A percentile compares a stretch with the other conserved stretches of the same genome.
Evolutionary conservation across 1,139 yeast genomes (phyloP).

Genomic region (Candida pseudoviswanathii): DNA sequence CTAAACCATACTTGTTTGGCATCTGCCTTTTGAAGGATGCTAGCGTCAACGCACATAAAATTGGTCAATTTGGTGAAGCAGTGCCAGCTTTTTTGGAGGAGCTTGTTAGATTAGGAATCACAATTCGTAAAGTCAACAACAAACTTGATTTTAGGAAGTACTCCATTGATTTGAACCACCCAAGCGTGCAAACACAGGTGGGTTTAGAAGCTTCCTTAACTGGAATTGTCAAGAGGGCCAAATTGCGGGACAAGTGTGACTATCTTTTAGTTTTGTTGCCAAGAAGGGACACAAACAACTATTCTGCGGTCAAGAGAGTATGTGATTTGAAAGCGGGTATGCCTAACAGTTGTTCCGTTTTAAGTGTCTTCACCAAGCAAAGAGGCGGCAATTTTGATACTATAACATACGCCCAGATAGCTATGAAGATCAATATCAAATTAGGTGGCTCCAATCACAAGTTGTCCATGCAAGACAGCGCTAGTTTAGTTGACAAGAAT

Average conservation of each 20-base stretch:
- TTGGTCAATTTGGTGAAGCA: slow-evolving; percentile 12
- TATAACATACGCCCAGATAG: slow-evolving; percentile 16
- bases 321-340: slow-evolving; percentile 17
- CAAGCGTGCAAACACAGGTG: slow-evolving; percentile 5
- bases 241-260: slow-evolving; percentile 13
- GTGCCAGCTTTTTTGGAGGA: slow-evolving; percentile 12
- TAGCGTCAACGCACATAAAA: slow-evolving; percentile 3
- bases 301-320: slow-evolving; percentile 16
- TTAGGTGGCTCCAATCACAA: slow-evolving; percentile 18
- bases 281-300: slow-evolving; percentile 13
- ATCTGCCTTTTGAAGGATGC: slow-evolving; percentile 12
- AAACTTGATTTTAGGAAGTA: slow-evolving; percentile 8
- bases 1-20: slow-evolving; percentile 13
- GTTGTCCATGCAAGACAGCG: slow-evolving; percentile 12
- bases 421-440: slow-evolving; percentile 17
- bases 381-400: slow-evolving; percentile 12
- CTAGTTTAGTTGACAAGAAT: slow-evolving; percentile 12
- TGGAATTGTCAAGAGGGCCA: slow-evolving; percentile 10
- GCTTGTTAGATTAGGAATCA: slow-evolving; percentile 14
- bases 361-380: slow-evolving; percentile 14
- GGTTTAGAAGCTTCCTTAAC: slow-evolving; percentile 10
- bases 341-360: slow-evolving; percentile 14
- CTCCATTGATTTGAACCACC: slow-evolving; percentile 13
- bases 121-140: slow-evolving; percentile 5
- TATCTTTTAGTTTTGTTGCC: slow-evolving; percentile 14